Conservation (phyloP, 2,329 filamentous ascomycete species). For the Aspergillus sp. region DNA sequence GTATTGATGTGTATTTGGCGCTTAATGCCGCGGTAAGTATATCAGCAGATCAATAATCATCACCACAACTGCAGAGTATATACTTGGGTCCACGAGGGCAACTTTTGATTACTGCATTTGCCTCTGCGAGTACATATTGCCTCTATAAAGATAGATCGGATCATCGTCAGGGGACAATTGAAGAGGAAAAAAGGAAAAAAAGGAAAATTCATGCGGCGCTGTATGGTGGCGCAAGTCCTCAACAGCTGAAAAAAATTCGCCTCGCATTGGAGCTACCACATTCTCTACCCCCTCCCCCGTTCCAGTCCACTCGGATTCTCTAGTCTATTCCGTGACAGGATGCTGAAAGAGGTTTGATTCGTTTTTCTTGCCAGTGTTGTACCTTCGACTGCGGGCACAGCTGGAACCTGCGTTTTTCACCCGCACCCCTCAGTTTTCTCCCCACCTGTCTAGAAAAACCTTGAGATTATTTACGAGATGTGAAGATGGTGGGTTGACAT, state of each 20-base stretch:
- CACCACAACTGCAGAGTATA: too few species aligned
- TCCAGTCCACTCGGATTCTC: not conserved
- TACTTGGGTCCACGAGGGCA: too few species aligned
- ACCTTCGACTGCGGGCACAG: not conserved
- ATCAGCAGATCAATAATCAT: too few species aligned
- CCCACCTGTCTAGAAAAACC: too few species aligned
- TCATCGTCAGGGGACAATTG: too few species aligned
- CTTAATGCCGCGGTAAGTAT: not conserved
- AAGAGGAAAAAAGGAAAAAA: not conserved
- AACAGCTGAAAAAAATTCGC: conserved; percentile 13
- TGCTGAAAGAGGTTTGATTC: not conserved
- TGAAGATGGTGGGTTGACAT: not conserved
- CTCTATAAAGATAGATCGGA: too few species aligned
- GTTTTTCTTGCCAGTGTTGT: not conserved
- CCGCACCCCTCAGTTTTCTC: not conserved
- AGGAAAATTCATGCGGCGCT: not conserved
- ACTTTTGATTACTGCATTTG: too few species aligned
- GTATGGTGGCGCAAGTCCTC: conserved; percentile 15
- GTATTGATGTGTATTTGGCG: not conserved
- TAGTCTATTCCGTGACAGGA: not conserved
- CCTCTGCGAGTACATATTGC: too few species aligned
- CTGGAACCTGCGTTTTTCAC: not conserved
- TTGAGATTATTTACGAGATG: not conserved
- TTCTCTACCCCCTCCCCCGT: not conserved
- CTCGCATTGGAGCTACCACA: conserved; percentile 3